A percentile compares a stretch with the other conserved stretches of the same genome.
These are phyloP conservation scores for Microdochium paspali DNA, from an alignment of 2,329 filamentous ascomycete species.

Conservation along the genomic window DNA sequence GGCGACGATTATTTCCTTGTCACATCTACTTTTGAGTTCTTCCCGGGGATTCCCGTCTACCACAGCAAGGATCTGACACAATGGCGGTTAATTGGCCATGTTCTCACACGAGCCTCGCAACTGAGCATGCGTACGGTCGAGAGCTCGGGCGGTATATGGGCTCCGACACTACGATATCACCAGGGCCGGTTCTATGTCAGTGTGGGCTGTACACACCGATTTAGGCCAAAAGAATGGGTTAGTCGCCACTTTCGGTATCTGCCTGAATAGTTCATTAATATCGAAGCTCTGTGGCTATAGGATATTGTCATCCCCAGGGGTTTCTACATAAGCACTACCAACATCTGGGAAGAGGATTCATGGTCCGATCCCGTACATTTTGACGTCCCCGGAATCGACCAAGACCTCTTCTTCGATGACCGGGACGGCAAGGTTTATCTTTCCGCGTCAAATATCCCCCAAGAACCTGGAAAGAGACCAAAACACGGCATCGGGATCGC, in stretches of 20 bases:
- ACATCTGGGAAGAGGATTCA: slow-evolving; percentile 38
- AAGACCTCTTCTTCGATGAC: slow-evolving; percentile 43
- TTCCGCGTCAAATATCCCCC: no score
- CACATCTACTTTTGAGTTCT: slow-evolving; percentile 54
- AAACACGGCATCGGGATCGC: no score
- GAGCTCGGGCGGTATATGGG: slow-evolving; percentile 39
- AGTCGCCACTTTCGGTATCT: no score
- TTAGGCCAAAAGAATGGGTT: no score
- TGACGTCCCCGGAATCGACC: slow-evolving; percentile 43
- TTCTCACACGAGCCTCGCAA: slow-evolving; percentile 38
- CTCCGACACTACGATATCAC: slow-evolving; percentile 34
- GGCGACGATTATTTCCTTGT: slow-evolving; percentile 41
- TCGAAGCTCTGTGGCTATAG: no score
- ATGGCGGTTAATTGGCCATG: slow-evolving; percentile 43
- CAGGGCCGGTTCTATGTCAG: slow-evolving; percentile 35
- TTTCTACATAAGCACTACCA: slow-evolving; percentile 41
- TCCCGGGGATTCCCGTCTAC: slow-evolving; percentile 52
- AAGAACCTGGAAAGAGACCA: no score
- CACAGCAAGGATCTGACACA: slow-evolving; percentile 41
- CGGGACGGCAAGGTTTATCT: slow-evolving; percentile 39
- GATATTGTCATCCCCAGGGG: slow-evolving; percentile 40
- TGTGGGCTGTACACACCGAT: no score
- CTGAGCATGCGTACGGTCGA: slow-evolving; percentile 41
- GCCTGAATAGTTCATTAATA: no score
- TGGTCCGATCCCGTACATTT: slow-evolving; percentile 47